phyloP scores from a whole-genome alignment of 1,284 basidiomycete species.

The Wallemia ichthyophaga region DNA sequence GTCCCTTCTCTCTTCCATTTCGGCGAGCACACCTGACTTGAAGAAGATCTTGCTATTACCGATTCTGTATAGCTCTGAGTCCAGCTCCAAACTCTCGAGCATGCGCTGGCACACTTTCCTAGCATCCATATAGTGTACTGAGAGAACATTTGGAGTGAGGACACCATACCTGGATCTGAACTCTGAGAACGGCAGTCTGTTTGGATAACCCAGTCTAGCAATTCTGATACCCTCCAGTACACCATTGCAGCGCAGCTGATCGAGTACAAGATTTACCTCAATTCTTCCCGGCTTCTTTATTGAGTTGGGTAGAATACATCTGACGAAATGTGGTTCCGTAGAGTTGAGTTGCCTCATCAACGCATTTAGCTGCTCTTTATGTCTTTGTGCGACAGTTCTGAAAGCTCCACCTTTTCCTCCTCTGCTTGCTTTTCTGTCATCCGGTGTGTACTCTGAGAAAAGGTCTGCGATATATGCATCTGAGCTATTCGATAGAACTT shows the following conservation, averaged over 20 bases:
- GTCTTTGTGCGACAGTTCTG: constrained; percentile 76
- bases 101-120: constrained; percentile 80
- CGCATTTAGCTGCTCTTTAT: constrained; percentile 80
- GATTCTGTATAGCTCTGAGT: constrained; percentile 56
- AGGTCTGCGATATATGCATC: constrained; percentile 54
- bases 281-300: constrained; percentile 75
- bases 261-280: constrained; percentile 78
- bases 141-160: constrained; percentile 70
- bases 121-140: constrained; percentile 86
- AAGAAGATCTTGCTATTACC: constrained; percentile 97
- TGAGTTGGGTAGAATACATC: constrained; percentile 88
- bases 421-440: constrained; percentile 17
- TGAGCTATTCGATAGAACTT: constrained; percentile 53
- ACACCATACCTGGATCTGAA: constrained; percentile 93
- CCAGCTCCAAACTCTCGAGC: constrained; percentile 64
- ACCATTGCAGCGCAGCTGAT: constrained; percentile 94
- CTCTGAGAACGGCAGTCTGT: constrained; percentile 82
- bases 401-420: constrained; percentile 81
- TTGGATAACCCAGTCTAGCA: constrained; percentile 87
- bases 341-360: constrained; percentile 73
- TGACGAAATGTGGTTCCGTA: constrained; percentile 93
- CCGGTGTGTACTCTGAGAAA: constrained; percentile 49
- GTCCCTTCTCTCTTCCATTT: constrained; percentile 80
- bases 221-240: constrained; percentile 97
- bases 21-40: constrained; percentile 94